phyloP scores from a whole-genome alignment of 1,284 basidiomycete species.

The Naganishia albida region DNA sequence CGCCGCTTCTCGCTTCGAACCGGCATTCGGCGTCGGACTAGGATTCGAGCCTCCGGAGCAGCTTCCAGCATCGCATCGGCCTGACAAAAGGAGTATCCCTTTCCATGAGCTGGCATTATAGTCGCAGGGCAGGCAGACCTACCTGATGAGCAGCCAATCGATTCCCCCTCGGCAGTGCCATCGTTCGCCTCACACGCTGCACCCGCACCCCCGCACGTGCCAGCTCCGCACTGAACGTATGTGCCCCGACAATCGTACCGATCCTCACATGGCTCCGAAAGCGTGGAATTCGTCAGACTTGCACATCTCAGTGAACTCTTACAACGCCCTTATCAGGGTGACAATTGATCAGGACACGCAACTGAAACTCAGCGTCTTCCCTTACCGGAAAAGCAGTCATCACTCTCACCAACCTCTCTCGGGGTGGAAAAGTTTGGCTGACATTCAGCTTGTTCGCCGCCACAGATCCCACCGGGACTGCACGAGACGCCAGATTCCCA shows the following conservation, averaged over 20 bases:
- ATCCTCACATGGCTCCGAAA: not conserved
- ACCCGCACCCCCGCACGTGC: not conserved
- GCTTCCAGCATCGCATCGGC: not conserved
- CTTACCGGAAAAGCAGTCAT: not conserved
- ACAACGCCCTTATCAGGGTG: not conserved
- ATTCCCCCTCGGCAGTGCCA: not conserved
- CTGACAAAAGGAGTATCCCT: not conserved
- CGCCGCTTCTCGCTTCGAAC: not conserved
- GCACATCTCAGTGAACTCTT: constrained; percentile 3
- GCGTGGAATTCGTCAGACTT: not conserved
- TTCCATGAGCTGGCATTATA: not conserved
- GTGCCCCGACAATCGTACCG: constrained; percentile 9
- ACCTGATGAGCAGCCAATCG: constrained; percentile 7
- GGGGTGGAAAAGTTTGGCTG: not conserved
- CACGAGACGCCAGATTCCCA: not conserved
- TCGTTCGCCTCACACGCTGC: not conserved
- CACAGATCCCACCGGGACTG: constrained; percentile 10
- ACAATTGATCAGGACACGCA: not conserved
- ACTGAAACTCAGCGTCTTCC: no score
- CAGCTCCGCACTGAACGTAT: constrained; percentile 9
- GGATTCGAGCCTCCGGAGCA: constrained; percentile 3
- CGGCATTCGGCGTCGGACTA: constrained; percentile 5
- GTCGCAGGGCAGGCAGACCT: not conserved
- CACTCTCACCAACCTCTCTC: not conserved
- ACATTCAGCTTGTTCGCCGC: constrained; percentile 5